Evolutionary conservation across 2,329 filamentous ascomycete species (phyloP).

Genomic region (Ophiostoma montium): DNA sequence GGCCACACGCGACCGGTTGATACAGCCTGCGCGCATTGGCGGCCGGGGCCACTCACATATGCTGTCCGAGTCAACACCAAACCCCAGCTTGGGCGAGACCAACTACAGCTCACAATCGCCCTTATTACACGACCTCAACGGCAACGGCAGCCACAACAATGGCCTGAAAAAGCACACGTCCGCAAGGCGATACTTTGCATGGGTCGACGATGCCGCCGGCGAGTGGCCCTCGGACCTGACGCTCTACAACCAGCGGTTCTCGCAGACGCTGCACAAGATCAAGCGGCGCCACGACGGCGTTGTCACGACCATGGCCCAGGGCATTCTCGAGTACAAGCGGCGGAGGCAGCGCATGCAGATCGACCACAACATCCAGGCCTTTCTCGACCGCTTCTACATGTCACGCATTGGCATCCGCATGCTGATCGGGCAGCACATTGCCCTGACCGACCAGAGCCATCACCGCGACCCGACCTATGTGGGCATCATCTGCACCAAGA

Average conservation of each 20-base stretch:
- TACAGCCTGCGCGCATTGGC: constrained; percentile 45
- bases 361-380: constrained; percentile 91
- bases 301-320: constrained; percentile 94
- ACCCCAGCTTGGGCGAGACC: constrained; percentile 75
- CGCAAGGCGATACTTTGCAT: constrained; percentile 71
- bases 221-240: constrained; percentile 92
- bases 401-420: constrained; percentile 97
- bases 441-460: constrained; percentile 83
- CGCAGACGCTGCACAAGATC: constrained; percentile 79
- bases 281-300: constrained; percentile 94
- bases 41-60: constrained; percentile 37
- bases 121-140: constrained; percentile 16
- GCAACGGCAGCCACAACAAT: constrained; percentile 20
- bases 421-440: constrained; percentile 97
- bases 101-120: constrained; percentile 53
- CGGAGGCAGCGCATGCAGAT: constrained; percentile 96
- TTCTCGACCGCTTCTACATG: constrained; percentile 99
- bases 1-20: constrained; percentile 66
- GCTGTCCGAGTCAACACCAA: constrained; percentile 70
- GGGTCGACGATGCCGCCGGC: constrained; percentile 63
- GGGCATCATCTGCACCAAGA: constrained; percentile 97
- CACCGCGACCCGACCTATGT: constrained; percentile 87
- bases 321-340: constrained; percentile 95
- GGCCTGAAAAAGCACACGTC: constrained; percentile 33
- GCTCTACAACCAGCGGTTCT: constrained; percentile 86